Conservation (phyloP, 352 stramenopile species). For the Globisporangium nunn region DNA sequence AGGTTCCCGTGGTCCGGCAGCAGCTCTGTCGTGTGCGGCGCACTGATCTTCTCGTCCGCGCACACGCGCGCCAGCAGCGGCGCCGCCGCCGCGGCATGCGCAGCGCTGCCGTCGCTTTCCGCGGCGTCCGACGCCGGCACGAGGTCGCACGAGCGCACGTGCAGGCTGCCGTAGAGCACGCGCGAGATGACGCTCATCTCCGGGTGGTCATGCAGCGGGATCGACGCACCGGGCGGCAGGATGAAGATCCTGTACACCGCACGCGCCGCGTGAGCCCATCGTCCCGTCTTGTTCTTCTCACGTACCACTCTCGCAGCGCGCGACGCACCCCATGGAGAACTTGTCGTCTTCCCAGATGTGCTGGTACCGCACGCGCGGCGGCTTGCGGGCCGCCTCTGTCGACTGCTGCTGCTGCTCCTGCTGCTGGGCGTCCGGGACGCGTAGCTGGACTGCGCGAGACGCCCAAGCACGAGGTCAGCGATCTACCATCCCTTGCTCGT, state of each 20-base stretch:
- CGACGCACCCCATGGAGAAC: constrained; percentile 66
- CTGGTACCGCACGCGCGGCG: constrained; percentile 47
- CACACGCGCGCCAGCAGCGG: constrained; percentile 32
- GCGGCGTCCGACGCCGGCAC: constrained; percentile 8
- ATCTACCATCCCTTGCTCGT: too few species aligned
- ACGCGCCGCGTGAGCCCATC: not conserved
- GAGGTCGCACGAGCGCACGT: constrained; percentile 61
- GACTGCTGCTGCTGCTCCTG: constrained; percentile 2
- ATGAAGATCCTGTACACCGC: constrained; percentile 68
- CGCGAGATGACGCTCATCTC: constrained; percentile 82
- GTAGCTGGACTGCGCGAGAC: constrained; percentile 38
- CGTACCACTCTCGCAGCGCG: not conserved
- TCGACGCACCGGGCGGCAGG: constrained; percentile 54
- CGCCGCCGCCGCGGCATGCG: not conserved
- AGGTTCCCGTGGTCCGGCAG: constrained; percentile 66
- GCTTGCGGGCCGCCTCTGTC: constrained; percentile 1
- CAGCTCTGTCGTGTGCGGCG: constrained; percentile 62
- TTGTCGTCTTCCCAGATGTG: constrained; percentile 78
- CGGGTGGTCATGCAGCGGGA: constrained; percentile 79
- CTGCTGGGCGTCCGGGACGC: constrained; percentile 23
- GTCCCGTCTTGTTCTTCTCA: not conserved
- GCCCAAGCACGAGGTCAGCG: not conserved
- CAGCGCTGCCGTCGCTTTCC: not conserved
- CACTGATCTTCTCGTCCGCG: constrained; percentile 30
- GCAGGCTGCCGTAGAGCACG: constrained; percentile 66